Conservation (phyloP, 805 yeast genomes). For the Saccharomyces jurei region DNA sequence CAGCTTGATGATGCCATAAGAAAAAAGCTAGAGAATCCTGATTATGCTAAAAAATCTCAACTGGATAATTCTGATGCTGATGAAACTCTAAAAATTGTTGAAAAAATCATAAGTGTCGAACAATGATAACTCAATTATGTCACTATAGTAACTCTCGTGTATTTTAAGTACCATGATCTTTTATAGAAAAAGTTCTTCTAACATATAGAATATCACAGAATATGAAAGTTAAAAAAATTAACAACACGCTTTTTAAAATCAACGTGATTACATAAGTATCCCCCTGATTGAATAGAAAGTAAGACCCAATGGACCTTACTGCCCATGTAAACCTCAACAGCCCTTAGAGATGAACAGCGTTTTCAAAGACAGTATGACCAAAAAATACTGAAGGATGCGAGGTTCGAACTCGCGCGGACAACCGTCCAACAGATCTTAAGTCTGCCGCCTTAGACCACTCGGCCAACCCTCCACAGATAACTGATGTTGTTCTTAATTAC, state of each 20-base stretch:
- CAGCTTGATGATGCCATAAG: slow-evolving; percentile 63
- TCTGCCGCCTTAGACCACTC: slow-evolving; percentile 37
- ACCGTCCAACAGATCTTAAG: slow-evolving; percentile 36
- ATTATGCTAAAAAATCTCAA: slow-evolving; percentile 17
- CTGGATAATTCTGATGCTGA: slow-evolving; percentile 22
- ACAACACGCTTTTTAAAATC: not conserved
- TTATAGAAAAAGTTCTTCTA: too few relatives aligned
- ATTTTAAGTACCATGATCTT: not conserved
- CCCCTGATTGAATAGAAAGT: not conserved
- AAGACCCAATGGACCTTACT: not conserved
- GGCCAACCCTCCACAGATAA: slow-evolving; percentile 31
- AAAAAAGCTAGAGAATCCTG: slow-evolving; percentile 47
- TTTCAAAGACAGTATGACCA: not conserved
- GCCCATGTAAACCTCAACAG: too few relatives aligned
- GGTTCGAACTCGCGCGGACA: slow-evolving; percentile 36
- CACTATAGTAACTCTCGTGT: not conserved
- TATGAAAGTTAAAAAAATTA: not conserved
- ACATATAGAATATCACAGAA: not conserved
- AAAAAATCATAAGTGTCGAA: slow-evolving; percentile 27
- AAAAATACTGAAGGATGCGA: slow-evolving; percentile 30
- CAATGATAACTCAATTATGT: not conserved
- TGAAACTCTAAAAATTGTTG: slow-evolving; percentile 36
- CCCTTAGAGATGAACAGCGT: not conserved
- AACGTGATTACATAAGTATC: not conserved
- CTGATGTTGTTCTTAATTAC: too few relatives aligned